Conservation (phyloP, 1,284 basidiomycete species). For the Volvariella volvacea region DNA sequence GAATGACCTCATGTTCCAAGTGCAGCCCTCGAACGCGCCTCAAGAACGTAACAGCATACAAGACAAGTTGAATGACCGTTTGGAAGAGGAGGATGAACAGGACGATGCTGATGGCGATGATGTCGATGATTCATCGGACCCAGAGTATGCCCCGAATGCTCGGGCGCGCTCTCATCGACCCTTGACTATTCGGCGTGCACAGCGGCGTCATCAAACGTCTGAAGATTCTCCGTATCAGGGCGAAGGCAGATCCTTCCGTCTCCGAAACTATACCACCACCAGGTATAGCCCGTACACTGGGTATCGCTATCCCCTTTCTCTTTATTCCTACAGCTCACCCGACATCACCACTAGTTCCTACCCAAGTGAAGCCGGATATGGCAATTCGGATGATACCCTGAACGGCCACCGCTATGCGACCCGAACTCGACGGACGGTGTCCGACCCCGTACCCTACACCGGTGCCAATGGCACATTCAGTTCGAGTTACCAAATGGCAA, state of each 20-base stretch:
- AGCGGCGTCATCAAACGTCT: neutral
- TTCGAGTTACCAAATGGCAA: neutral
- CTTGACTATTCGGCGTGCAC: slow-evolving; percentile 11
- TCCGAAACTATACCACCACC: neutral
- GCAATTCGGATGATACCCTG: neutral
- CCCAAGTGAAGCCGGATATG: neutral
- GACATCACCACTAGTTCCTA: neutral
- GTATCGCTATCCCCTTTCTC: neutral
- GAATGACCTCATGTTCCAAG: neutral
- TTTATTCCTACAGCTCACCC: neutral
- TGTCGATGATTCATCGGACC: slow-evolving; percentile 12
- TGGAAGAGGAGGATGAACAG: slow-evolving; percentile 2
- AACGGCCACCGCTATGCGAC: slow-evolving; percentile 1
- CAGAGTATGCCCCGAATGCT: slow-evolving; percentile 17
- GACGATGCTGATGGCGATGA: slow-evolving; percentile 12
- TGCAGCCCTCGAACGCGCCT: slow-evolving; percentile 1
- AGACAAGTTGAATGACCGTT: neutral
- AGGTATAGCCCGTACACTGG: slow-evolving; percentile 1
- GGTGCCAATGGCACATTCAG: neutral
- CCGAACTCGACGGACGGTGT: neutral
- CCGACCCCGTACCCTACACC: neutral
- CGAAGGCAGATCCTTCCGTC: neutral
- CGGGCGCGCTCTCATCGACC: slow-evolving; percentile 1
- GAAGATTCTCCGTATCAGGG: neutral
- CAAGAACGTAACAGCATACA: neutral